A percentile compares a stretch with the other conserved stretches of the same genome.
These are phyloP conservation scores for Alternaria postmessia DNA, from an alignment of 2,329 filamentous ascomycete species.

Conservation along the genomic window DNA sequence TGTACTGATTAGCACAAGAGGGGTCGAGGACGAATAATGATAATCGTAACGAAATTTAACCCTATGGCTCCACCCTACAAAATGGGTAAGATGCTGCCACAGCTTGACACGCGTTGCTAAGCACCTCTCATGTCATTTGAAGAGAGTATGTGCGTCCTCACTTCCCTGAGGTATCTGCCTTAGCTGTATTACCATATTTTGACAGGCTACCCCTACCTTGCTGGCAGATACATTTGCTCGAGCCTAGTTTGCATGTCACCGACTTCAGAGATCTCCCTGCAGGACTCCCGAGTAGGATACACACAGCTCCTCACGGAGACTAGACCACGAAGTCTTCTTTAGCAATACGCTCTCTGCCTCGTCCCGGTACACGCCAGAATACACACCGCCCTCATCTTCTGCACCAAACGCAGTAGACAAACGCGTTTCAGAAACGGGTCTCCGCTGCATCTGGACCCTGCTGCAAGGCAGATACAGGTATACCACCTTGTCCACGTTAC, in stretches of 20 bases:
- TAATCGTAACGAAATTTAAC: conserved; percentile 3
- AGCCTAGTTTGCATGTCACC: neutral
- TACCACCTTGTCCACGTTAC: neutral
- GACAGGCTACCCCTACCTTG: neutral
- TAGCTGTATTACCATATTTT: neutral
- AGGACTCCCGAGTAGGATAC: neutral
- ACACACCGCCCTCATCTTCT: conserved; percentile 4
- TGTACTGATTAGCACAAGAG: conserved; percentile 11
- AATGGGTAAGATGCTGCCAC: neutral
- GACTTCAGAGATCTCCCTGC: neutral
- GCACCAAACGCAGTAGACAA: conserved; percentile 10
- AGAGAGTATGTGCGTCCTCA: conserved; percentile 4
- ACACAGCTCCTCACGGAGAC: neutral
- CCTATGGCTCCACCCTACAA: neutral
- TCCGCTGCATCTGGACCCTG: conserved; percentile 10
- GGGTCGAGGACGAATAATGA: neutral
- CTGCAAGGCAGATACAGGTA: neutral
- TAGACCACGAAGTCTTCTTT: neutral
- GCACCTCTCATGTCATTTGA: conserved; percentile 6
- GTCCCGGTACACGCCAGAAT: neutral
- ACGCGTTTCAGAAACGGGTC: conserved; percentile 6
- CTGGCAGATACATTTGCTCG: neutral
- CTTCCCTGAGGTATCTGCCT: neutral
- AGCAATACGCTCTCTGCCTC: neutral
- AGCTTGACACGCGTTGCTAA: neutral